phyloP scores from a whole-genome alignment of 2,329 filamentous ascomycete species.

The Calonectria pauciramosa region DNA sequence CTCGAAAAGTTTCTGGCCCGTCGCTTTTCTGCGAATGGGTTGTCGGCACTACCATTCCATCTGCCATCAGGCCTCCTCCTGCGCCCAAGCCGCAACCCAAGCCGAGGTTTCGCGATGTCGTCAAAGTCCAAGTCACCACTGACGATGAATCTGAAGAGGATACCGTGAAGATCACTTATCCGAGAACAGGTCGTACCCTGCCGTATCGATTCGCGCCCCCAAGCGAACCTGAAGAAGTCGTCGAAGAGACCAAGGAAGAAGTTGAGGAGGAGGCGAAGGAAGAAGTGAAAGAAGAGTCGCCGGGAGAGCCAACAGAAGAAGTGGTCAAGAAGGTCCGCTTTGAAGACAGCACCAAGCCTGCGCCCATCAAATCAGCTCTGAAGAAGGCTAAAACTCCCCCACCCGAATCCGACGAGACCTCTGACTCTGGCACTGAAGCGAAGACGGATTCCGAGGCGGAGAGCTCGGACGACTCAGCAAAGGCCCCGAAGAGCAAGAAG shows the following conservation, averaged over 20 bases:
- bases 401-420: slow-evolving; percentile 38
- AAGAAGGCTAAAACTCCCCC: slow-evolving; percentile 38
- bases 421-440: slow-evolving; percentile 40
- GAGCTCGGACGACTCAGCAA: slow-evolving; percentile 30
- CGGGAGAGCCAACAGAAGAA: slow-evolving; percentile 13
- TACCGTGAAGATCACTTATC: slow-evolving; percentile 63
- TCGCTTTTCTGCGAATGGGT: slow-evolving; percentile 57
- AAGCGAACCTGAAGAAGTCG: not conserved
- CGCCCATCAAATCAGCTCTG: slow-evolving; percentile 42
- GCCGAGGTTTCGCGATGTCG: slow-evolving; percentile 47
- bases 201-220: not conserved
- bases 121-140: slow-evolving; percentile 60
- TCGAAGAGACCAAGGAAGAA: not conserved
- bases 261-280: not conserved
- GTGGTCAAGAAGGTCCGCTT: slow-evolving; percentile 61
- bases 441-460: slow-evolving; percentile 35
- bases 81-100: slow-evolving; percentile 34
- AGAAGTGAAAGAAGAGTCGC: not conserved
- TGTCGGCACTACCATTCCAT: slow-evolving; percentile 53
- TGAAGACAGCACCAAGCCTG: slow-evolving; percentile 45
- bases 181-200: slow-evolving; percentile 50
- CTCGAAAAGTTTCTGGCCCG: slow-evolving; percentile 36
- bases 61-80: slow-evolving; percentile 45
- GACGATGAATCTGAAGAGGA: slow-evolving; percentile 67
- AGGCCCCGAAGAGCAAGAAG: slow-evolving; percentile 33